A percentile compares a stretch with the other conserved stretches of the same genome.
Conservation (phyloP, 768 basidiomycete species). For the Rhodocollybia butyracea region DNA sequence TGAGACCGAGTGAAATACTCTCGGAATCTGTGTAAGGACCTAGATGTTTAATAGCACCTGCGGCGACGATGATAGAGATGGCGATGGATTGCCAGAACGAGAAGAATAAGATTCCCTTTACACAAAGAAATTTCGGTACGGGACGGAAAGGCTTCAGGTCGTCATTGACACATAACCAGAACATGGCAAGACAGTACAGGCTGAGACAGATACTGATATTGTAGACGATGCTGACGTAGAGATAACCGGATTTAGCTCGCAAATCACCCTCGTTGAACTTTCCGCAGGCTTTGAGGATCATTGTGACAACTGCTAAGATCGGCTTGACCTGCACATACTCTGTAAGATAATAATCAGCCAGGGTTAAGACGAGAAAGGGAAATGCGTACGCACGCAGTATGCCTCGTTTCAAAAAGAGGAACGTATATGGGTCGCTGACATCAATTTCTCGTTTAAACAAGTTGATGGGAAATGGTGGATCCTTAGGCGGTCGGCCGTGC, state of each 20-base stretch:
- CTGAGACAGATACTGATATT: conserved; percentile 78
- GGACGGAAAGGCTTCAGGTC: conserved; percentile 92
- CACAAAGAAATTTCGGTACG: conserved; percentile 96
- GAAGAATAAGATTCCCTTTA: conserved; percentile 97
- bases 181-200: conserved; percentile 91
- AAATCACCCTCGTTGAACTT: conserved; percentile 91
- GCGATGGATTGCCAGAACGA: conserved; percentile 95
- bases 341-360: conserved; percentile 27
- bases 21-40: conserved; percentile 87
- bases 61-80: conserved; percentile 86
- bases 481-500: conserved; percentile 87
- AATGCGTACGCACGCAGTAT: conserved; percentile 69
- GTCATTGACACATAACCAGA: conserved; percentile 90
- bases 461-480: conserved; percentile 81
- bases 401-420: conserved; percentile 91
- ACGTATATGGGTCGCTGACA: conserved; percentile 91
- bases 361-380: neutral
- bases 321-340: conserved; percentile 99
- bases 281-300: conserved; percentile 82
- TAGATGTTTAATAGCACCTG: conserved; percentile 68
- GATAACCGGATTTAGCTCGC: conserved; percentile 80
- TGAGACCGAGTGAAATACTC: conserved; percentile 87
- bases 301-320: conserved; percentile 74
- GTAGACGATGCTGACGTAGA: conserved; percentile 86
- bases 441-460: conserved; percentile 87